Conservation (phyloP, 257 asterid genomes). For the Cordia subcordata region DNA sequence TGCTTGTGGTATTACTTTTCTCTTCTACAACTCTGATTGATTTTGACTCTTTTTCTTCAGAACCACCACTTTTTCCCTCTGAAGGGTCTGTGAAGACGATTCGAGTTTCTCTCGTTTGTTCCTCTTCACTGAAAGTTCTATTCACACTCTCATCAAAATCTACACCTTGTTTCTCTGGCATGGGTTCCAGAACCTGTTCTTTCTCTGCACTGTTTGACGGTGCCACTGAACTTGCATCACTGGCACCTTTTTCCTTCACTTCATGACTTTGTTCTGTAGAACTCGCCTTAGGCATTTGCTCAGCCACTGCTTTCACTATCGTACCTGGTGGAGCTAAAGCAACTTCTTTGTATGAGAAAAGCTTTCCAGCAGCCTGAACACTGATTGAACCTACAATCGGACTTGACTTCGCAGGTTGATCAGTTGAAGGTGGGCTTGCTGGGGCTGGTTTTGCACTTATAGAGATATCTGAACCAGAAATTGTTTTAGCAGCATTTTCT, state of each 20-base stretch:
- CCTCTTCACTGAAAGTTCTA: slow-evolving; percentile 19
- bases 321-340: slow-evolving; percentile 89
- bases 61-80: slow-evolving; percentile 19
- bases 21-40: slow-evolving; percentile 14
- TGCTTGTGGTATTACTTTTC: slow-evolving; percentile 24
- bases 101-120: slow-evolving; percentile 17
- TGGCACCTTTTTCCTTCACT: slow-evolving; percentile 19
- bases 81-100: slow-evolving; percentile 11
- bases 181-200: slow-evolving; percentile 22
- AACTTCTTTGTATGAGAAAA: slow-evolving; percentile 81
- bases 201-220: slow-evolving; percentile 13
- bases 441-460: slow-evolving; percentile 49
- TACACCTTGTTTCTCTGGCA: slow-evolving; percentile 24
- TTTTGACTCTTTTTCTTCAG: slow-evolving; percentile 28
- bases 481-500: slow-evolving; percentile 26
- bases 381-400: slow-evolving; percentile 50
- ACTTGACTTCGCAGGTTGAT: slow-evolving; percentile 38
- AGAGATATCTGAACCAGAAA: slow-evolving; percentile 35
- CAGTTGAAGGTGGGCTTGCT: slow-evolving; percentile 49
- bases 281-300: slow-evolving; percentile 35
- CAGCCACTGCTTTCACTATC: slow-evolving; percentile 64
- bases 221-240: slow-evolving; percentile 15
- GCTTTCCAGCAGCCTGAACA: slow-evolving; percentile 67
- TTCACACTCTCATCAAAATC: slow-evolving; percentile 19
- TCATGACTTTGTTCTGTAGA: slow-evolving; percentile 30